A percentile compares a stretch with the other conserved stretches of the same genome.
phyloP scores from a whole-genome alignment of 2,329 filamentous ascomycete species.

The Tympanopsis confertula region DNA sequence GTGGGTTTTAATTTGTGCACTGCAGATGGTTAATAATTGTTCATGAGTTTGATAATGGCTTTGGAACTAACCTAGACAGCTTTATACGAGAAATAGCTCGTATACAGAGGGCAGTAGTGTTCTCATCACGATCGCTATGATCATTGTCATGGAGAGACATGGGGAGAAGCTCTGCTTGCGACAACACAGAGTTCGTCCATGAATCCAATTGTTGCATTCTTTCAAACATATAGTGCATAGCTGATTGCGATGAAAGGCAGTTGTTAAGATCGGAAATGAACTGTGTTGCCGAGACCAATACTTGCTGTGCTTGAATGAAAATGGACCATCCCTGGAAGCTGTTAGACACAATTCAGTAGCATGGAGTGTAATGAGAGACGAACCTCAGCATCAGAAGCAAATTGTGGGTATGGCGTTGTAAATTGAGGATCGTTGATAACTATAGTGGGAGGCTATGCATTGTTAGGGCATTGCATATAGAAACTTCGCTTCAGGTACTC shows the following conservation, averaged over 20 bases:
- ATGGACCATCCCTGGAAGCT: constrained; percentile 24
- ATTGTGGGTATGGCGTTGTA: constrained; percentile 24
- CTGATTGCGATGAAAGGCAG: constrained; percentile 17
- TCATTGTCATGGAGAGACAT: constrained; percentile 3
- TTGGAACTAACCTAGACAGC: constrained; percentile 20
- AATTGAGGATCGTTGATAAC: constrained; percentile 27
- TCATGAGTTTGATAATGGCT: not conserved
- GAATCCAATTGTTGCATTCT: constrained; percentile 26
- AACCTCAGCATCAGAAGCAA: constrained; percentile 25
- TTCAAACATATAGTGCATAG: constrained; percentile 23
- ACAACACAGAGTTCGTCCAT: constrained; percentile 21
- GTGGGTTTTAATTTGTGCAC: constrained; percentile 29
- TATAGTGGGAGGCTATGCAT: constrained; percentile 22
- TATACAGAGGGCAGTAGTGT: constrained; percentile 22
- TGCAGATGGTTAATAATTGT: constrained; percentile 7
- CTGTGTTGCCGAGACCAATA: constrained; percentile 24
- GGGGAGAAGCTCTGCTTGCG: constrained; percentile 15
- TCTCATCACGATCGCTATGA: constrained; percentile 16
- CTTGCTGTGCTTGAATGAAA: constrained; percentile 26
- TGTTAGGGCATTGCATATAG: constrained; percentile 3
- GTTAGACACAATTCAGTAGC: not conserved
- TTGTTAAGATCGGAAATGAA: constrained; percentile 26
- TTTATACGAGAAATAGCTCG: constrained; percentile 28
- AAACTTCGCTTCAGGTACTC: constrained; percentile 6
- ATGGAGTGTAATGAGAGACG: constrained; percentile 3